Evolutionary conservation across 1,284 basidiomycete genomes (phyloP).

Genomic region (Anthracocystis panici-leucophaei): DNA sequence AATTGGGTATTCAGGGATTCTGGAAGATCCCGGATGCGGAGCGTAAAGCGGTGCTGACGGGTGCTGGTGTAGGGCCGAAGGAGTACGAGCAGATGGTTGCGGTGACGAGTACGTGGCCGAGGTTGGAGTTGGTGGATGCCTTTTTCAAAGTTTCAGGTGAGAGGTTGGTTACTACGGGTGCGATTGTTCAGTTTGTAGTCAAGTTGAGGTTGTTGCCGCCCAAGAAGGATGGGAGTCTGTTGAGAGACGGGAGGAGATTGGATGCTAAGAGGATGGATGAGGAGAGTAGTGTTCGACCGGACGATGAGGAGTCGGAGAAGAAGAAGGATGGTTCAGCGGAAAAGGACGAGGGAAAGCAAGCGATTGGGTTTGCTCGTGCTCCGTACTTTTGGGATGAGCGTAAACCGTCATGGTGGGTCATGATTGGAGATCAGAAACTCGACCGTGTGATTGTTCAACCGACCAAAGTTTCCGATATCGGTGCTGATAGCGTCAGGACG

Average conservation of each 20-base stretch:
- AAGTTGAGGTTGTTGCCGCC: slow-evolving; percentile 81
- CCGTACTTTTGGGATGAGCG: slow-evolving; percentile 78
- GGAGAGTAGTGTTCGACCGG: slow-evolving; percentile 60
- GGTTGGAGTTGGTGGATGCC: slow-evolving; percentile 84
- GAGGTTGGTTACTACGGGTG: slow-evolving; percentile 84
- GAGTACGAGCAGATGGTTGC: slow-evolving; percentile 77
- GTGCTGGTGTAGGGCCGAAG: slow-evolving; percentile 35
- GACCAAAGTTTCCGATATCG: slow-evolving; percentile 77
- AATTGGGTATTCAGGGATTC: slow-evolving; percentile 63
- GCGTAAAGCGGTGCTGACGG: slow-evolving; percentile 58
- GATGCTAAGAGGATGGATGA: slow-evolving; percentile 70
- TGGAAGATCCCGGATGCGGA: slow-evolving; percentile 72
- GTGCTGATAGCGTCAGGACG: slow-evolving; percentile 78
- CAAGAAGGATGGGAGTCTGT: slow-evolving; percentile 58
- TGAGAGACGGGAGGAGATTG: slow-evolving; percentile 53
- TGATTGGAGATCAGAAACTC: slow-evolving; percentile 89
- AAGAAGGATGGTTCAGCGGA: slow-evolving; percentile 17
- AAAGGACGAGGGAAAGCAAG: slow-evolving; percentile 71
- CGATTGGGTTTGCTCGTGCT: slow-evolving; percentile 82
- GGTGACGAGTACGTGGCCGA: slow-evolving; percentile 81
- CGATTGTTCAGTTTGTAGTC: slow-evolving; percentile 88
- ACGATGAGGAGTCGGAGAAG: slow-evolving; percentile 40
- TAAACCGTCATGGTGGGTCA: slow-evolving; percentile 70
- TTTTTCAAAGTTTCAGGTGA: slow-evolving; percentile 89
- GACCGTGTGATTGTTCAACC: slow-evolving; percentile 92